These are phyloP conservation scores for Fonsecaea nubica DNA, from an alignment of 2,329 filamentous ascomycete genomes.

Conservation along the genomic window DNA sequence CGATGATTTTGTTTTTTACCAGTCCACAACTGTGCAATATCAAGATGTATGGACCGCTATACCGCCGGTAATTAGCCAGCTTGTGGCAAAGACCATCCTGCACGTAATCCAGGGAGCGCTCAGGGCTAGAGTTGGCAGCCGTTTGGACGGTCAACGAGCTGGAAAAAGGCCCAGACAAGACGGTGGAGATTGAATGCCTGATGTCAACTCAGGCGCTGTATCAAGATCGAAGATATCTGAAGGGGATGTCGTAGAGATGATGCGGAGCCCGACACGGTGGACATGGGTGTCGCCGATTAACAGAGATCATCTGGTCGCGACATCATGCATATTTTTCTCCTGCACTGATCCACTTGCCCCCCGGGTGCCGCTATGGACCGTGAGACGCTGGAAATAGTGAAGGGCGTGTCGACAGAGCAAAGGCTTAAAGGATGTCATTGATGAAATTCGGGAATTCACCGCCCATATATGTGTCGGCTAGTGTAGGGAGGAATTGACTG, in stretches of 20 bases:
- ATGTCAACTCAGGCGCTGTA: background rate
- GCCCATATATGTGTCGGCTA: too few relatives aligned
- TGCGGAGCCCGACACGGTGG: background rate
- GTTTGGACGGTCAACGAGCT: background rate
- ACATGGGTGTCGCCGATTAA: too few relatives aligned
- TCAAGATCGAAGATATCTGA: background rate
- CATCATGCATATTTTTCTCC: too few relatives aligned
- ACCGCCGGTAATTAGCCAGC: constrained; percentile 24
- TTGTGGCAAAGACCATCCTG: constrained; percentile 17
- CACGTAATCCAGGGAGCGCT: constrained; percentile 16
- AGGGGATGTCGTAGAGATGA: background rate
- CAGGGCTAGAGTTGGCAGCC: constrained; percentile 1
- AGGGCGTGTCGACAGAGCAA: too few relatives aligned
- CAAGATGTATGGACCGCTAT: constrained; percentile 25
- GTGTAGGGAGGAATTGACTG: too few relatives aligned
- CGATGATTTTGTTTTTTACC: constrained; percentile 35
- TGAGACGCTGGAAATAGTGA: too few relatives aligned
- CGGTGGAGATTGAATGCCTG: background rate
- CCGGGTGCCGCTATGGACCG: too few relatives aligned
- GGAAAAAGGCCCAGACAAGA: background rate
- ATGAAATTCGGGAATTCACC: too few relatives aligned
- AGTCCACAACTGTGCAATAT: constrained; percentile 20
- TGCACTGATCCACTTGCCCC: too few relatives aligned
- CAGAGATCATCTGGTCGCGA: too few relatives aligned
- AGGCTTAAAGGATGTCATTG: too few relatives aligned